Conservation (phyloP, 495 filamentous ascomycete genomes). For the Penicillium psychrofluorescens region DNA sequence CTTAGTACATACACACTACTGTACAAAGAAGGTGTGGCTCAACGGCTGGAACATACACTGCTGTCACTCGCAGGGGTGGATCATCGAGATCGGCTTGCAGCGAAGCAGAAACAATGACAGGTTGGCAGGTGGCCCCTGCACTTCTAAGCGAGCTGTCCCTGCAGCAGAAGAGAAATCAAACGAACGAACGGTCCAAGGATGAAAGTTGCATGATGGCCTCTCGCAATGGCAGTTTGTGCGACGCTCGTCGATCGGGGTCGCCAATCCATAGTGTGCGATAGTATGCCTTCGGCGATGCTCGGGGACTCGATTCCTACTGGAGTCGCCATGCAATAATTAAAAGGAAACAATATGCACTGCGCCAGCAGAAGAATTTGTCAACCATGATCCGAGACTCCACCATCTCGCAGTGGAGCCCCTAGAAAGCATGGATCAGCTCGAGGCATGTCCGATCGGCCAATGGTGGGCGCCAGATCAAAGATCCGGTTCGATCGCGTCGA, state of each 20-base stretch:
- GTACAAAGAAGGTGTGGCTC: no score
- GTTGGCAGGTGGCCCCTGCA: constrained; percentile 22
- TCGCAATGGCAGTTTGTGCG: not conserved
- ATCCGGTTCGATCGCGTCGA: constrained; percentile 13
- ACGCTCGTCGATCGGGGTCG: constrained; percentile 6
- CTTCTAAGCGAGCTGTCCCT: not conserved
- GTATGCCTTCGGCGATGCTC: constrained; percentile 13
- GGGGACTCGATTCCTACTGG: constrained; percentile 9
- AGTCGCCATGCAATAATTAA: constrained; percentile 3
- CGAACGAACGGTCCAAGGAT: no score
- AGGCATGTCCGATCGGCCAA: constrained; percentile 12
- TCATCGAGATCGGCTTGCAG: no score
- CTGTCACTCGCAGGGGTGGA: no score
- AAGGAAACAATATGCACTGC: not conserved
- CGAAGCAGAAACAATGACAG: constrained; percentile 11
- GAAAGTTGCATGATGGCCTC: not conserved
- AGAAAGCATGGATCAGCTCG: constrained; percentile 1
- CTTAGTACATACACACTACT: no score
- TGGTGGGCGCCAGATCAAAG: not conserved
- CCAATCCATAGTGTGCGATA: not conserved
- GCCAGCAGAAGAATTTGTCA: constrained; percentile 4
- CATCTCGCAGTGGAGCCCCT: not conserved
- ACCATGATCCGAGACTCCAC: constrained; percentile 12
- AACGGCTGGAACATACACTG: no score
- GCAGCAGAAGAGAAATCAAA: no score